Evolutionary conservation across 2,329 filamentous ascomycete species (phyloP).

Genomic region (Exophiala dermatitidis): DNA sequence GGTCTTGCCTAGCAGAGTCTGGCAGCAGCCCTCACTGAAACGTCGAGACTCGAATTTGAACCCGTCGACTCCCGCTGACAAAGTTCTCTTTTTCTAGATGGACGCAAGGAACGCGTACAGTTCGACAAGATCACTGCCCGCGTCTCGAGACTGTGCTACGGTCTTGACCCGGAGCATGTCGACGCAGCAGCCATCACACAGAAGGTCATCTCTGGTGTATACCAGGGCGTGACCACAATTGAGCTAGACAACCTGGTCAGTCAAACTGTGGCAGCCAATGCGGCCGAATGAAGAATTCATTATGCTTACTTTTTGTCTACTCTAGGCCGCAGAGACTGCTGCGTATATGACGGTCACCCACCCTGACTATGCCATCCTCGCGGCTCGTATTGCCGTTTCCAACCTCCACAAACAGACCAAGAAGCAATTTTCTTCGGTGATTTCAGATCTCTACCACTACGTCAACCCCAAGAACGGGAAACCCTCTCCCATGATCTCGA

Average conservation of each 20-base stretch:
- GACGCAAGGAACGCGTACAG: constrained; percentile 98
- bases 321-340: constrained; percentile 90
- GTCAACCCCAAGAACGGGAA: constrained; percentile 86
- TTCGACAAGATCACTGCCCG: constrained; percentile 99
- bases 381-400: constrained; percentile 95
- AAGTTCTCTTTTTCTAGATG: constrained; percentile 57
- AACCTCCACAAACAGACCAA: constrained; percentile 99
- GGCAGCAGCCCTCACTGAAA: neutral
- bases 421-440: constrained; percentile 97
- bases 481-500: constrained; percentile 86
- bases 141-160: constrained; percentile 95
- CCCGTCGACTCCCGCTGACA: neutral
- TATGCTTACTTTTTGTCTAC: too few relatives aligned
- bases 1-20: constrained; percentile 10
- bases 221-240: constrained; percentile 92
- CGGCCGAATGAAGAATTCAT: too few relatives aligned
- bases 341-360: constrained; percentile 99
- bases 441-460: constrained; percentile 90
- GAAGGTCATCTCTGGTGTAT: constrained; percentile 98
- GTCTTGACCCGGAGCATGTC: constrained; percentile 89
- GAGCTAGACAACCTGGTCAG: constrained; percentile 94
- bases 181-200: constrained; percentile 97
- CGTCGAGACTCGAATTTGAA: too few relatives aligned
- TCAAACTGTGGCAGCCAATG: constrained; percentile 1
- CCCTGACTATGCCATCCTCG: constrained; percentile 96